Evolutionary conservation across 225 moss, liverwort and hornwort genomes (phyloP).

Genomic region (Rhytidiadelphus loreus): DNA sequence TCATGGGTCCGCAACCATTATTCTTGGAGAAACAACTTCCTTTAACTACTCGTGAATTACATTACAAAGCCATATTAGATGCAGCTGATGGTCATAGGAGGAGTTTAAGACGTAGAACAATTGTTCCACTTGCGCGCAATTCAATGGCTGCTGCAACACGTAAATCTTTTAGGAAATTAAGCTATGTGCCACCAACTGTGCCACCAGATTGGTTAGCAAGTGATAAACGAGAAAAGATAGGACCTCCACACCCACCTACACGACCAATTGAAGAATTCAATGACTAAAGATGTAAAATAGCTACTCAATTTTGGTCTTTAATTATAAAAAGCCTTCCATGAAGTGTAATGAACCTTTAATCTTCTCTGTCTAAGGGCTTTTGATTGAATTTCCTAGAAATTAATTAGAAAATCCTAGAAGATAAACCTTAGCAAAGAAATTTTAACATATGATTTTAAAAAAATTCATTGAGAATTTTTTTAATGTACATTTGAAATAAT

Average conservation of each 20-base stretch:
- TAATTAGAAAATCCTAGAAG: background rate
- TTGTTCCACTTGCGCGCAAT: background rate
- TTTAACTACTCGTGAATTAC: background rate
- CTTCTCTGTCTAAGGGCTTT: background rate
- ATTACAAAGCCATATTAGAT: constrained; percentile 5
- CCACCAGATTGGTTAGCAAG: background rate
- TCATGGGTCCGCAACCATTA: background rate
- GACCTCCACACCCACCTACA: background rate
- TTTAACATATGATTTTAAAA: background rate
- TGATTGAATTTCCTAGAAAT: background rate
- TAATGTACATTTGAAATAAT: background rate
- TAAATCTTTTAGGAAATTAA: background rate
- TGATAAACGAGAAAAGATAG: background rate
- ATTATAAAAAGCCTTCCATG: too few relatives aligned
- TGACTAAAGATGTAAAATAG: background rate
- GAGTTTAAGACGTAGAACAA: background rate
- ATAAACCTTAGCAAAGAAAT: background rate
- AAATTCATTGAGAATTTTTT: background rate
- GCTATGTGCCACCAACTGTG: background rate
- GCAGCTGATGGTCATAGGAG: background rate
- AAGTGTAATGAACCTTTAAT: background rate
- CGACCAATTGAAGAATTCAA: background rate
- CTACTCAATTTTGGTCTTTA: background rate
- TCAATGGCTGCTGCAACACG: background rate
- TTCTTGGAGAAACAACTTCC: background rate